These are phyloP conservation scores for Fusarium armeniacum DNA, from an alignment of 2,329 filamentous ascomycete genomes.

Conservation along the genomic window DNA sequence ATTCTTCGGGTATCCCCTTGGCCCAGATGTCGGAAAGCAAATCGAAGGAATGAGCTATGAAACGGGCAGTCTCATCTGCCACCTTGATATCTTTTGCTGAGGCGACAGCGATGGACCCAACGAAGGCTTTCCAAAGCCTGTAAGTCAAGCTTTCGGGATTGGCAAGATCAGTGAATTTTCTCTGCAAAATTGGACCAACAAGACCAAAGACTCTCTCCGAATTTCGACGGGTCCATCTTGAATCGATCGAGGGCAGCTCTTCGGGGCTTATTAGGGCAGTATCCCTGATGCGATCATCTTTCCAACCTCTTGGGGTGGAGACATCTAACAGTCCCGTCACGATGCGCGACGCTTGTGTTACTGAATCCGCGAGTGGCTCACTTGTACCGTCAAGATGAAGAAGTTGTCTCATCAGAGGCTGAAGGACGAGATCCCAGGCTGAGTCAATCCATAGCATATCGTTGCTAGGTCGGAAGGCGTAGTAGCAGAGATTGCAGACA, in stretches of 20 bases:
- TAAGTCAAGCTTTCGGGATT: conserved; percentile 67
- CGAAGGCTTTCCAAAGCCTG: conserved; percentile 72
- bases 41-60: conserved; percentile 79
- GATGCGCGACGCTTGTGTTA: conserved; percentile 75
- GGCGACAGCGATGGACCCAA: conserved; percentile 74
- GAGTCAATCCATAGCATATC: conserved; percentile 76
- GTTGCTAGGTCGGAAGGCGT: conserved; percentile 79
- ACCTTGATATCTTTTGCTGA: conserved; percentile 91
- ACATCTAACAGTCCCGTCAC: conserved; percentile 78
- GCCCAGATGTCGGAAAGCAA: conserved; percentile 78
- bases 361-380: conserved; percentile 63
- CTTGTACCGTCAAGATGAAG: conserved; percentile 58
- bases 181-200: conserved; percentile 71
- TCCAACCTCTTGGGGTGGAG: conserved; percentile 75
- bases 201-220: conserved; percentile 74
- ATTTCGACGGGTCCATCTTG: conserved; percentile 87
- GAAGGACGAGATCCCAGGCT: conserved; percentile 84
- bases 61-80: conserved; percentile 84
- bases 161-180: conserved; percentile 72
- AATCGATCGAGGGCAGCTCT: conserved; percentile 87
- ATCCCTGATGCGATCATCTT: conserved; percentile 77
- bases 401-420: conserved; percentile 71
- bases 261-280: conserved; percentile 70
- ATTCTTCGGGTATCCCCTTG: conserved; percentile 54
- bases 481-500: conserved; percentile 86